phyloP scores from a whole-genome alignment of 495 filamentous ascomycete species.

The Lineolata rhizophorae region DNA sequence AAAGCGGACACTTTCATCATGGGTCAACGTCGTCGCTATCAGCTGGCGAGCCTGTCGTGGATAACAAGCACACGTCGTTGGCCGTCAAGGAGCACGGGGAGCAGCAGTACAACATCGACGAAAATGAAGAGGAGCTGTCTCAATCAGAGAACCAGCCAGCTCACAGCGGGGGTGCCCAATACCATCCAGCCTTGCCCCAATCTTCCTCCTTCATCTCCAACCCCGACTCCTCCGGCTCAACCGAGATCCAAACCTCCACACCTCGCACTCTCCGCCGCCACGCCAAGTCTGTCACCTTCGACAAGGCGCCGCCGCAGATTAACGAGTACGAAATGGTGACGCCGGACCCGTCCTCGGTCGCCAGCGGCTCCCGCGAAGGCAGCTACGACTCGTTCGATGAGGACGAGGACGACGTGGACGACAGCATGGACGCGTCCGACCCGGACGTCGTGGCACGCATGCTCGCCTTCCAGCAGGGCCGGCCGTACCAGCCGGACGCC shows the following conservation, averaged over 20 bases:
- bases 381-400: constrained; percentile 66
- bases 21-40: too few species aligned
- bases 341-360: constrained; percentile 74
- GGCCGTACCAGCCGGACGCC: too few species aligned
- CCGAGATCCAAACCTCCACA: constrained; percentile 27
- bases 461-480: too few species aligned
- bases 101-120: constrained; percentile 41
- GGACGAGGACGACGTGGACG: constrained; percentile 42
- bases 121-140: constrained; percentile 52
- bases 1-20: too few species aligned
- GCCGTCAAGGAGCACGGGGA: constrained; percentile 28
- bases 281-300: constrained; percentile 90
- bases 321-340: constrained; percentile 98
- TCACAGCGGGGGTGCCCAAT: too few species aligned
- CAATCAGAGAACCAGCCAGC: constrained; percentile 28
- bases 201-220: constrained; percentile 8
- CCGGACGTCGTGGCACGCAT: too few species aligned
- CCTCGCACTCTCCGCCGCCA: constrained; percentile 43
- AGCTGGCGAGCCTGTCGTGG: too few species aligned
- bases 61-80: neutral
- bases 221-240: constrained; percentile 26
- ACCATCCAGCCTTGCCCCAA: too few species aligned
- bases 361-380: constrained; percentile 68
- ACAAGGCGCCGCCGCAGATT: constrained; percentile 76
- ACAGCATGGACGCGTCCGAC: constrained; percentile 42